Base-by-base conservation (phyloP, 371 early-diverging fungal species). In the Zychaea mexicana region DNA sequence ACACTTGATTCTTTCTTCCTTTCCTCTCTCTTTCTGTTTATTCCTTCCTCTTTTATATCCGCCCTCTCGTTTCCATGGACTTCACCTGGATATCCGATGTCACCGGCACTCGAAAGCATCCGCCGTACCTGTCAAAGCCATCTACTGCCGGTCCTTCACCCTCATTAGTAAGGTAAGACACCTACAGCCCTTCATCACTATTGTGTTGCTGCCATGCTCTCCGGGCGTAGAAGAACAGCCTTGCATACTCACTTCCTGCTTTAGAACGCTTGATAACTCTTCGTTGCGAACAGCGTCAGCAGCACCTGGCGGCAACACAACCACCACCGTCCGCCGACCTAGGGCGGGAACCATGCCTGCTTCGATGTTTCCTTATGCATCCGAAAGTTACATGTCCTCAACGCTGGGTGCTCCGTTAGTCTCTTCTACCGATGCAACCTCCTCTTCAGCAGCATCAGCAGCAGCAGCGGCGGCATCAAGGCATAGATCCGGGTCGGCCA, bases 401-500 rank as follows among this genome's bases (percentile, higher is more conserved):
- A 22, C 49, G 22, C 49, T 49, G 21, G 49, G 28, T 58, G 52
- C 36, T 54, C 64, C 49, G n/a, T 61, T 57, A 52, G 46, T 56
- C 57, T 42, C 52, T 49, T 60, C 59, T 45, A n/a, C 22, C 57
- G n/a, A 27, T 42, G 49, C 31, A 6, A 21, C 64, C 42, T 38
- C 31, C 2, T 56, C 55, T 28, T 24, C 57, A 4, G 33, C 72
- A 19, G 13, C 63, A 4, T 24, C 57, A 4, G 33, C 72, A 19
- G 13, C 63, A 4, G 30, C 64, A 4, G 42, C 42, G n/a, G 39
- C 61, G 15, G 46, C 46, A 12, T 59, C 73, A 52, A 79, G 84
- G 56, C 73, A 78, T 55, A 76, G 84, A 63, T 79, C 82, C 32
- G 86, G 85, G 19, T 85, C 88, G 4, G 62, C 72, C 21, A 71